Conservation (phyloP, 345 rosid genomes). For the Dimocarpus longan region DNA sequence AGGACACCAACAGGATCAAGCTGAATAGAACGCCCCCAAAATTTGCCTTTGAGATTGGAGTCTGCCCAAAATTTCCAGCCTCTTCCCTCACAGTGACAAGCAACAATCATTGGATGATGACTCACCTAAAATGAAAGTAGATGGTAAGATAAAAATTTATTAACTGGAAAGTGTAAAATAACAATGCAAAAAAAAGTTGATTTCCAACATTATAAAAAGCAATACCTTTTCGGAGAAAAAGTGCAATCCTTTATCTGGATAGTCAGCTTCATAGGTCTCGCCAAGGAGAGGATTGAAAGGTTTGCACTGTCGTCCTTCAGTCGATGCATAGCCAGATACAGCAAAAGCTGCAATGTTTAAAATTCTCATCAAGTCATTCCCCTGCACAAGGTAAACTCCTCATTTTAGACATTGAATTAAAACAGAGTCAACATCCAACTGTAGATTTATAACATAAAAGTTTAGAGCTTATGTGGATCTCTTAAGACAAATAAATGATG, state of each 20-base stretch:
- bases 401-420: slow-evolving; percentile 4
- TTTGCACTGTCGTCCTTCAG: slow-evolving; percentile 98
- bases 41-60: slow-evolving; percentile 96
- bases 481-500: not conserved
- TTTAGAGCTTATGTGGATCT: not conserved
- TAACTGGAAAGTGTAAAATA: slow-evolving; percentile 7
- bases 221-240: slow-evolving; percentile 94
- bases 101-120: slow-evolving; percentile 97
- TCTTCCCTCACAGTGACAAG: slow-evolving; percentile 98
- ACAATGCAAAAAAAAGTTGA: not conserved
- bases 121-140: slow-evolving; percentile 69
- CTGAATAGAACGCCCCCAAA: slow-evolving; percentile 98
- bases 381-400: slow-evolving; percentile 56
- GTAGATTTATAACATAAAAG: slow-evolving; percentile 3
- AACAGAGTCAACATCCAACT: slow-evolving; percentile 19
- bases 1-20: slow-evolving; percentile 96
- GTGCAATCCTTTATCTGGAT: slow-evolving; percentile 96
- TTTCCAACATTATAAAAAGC: slow-evolving; percentile 9
- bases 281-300: slow-evolving; percentile 99
- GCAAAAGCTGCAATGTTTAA: slow-evolving; percentile 95
- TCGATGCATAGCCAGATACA: slow-evolving; percentile 98
- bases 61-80: slow-evolving; percentile 99
- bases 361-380: slow-evolving; percentile 91
- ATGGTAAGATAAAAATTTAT: slow-evolving; percentile 23
- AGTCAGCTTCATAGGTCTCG: slow-evolving; percentile 98